Conservation (phyloP, 129 eudicot species). For the Daucus carota region DH1_v3.0 NC_030385.2:38391501-38392000, state of each 20-base stretch:
- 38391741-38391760: too few relatives aligned
- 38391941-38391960: conserved; percentile 88
- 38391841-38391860: conserved; percentile 68
- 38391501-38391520: background rate
- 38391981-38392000: conserved; percentile 67
- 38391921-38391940: conserved; percentile 48
- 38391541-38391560: background rate
- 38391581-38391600: background rate
- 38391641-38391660: background rate
- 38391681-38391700: background rate
- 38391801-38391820: background rate
- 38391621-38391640: background rate
- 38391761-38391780: too few relatives aligned
- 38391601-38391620: background rate
- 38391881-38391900: conserved; percentile 84
- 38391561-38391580: too few relatives aligned
- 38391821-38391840: conserved; percentile 65
- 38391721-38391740: background rate
- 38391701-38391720: background rate
- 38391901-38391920: conserved; percentile 74
- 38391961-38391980: conserved; percentile 71
- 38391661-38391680: background rate
- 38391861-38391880: conserved; percentile 74
- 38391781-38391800: background rate
- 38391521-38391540: background rate